Evolutionary conservation across 2,329 filamentous ascomycete genomes (phyloP), one percentile per base, ranked within the genome.

Genomic region (Trichoderma lentiforme): DNA sequence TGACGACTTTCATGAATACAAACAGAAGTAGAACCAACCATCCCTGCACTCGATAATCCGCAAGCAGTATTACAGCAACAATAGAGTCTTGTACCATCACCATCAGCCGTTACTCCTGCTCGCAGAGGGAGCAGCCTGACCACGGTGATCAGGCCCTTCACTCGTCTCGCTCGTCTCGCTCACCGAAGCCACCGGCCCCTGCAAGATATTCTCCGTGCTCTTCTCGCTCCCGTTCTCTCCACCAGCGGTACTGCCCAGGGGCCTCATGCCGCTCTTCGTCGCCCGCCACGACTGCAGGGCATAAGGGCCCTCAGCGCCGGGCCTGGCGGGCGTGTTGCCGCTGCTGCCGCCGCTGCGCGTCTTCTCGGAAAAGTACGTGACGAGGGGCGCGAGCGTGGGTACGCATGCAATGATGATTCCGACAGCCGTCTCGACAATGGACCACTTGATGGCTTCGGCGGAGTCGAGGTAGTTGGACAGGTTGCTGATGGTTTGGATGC

Each of bases 401-500:
- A 85, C 75, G 67, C 80, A 83, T 6, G 81, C 77, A 32, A 84
- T 80, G 18, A 84, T 80, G 43, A 84, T 83, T 24, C 83, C 84
- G 2, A 85, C 78, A 71, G 83, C 81, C 67, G 81, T 81, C 74
- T 86, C 84, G n/a, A 86, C 75, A 14, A 80, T 78, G 0, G 84
- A 86, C 84, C 84, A 86, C 39, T 82, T 78, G 64, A 86, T 81
- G 26, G 83, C 76, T 1, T 76, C 72, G 6, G 82, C 79, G 3
- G 81, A 84, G 76, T 87, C 83, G 39, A 84, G 81, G 72, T 84
- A 84, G 75, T 83, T 83, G 36, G 76, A 74, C 3, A 86, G 80
- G 15, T 78, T 81, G 47, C 80, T 79, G 73, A 87, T 83, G n/a
- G 83, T 86, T 71, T 83, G 81, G 71, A 87, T 84, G 15, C 85